phyloP scores from a whole-genome alignment of 257 asterid species.

The Solanum lycopersicoides region DNA sequence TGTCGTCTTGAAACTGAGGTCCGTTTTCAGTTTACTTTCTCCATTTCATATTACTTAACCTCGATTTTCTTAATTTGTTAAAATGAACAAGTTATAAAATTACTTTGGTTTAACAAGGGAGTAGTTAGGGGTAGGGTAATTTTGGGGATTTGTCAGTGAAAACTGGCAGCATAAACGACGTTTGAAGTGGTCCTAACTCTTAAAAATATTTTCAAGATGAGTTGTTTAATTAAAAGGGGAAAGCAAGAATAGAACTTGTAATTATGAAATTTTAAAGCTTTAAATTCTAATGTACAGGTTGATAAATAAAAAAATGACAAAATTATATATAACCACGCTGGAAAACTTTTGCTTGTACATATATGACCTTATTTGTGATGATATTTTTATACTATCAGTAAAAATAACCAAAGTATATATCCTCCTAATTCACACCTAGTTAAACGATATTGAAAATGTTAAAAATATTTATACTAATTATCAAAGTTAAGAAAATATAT shows the following conservation, averaged over 20 bases:
- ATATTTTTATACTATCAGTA: background rate
- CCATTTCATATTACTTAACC: background rate
- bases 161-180: background rate
- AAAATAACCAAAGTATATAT: background rate
- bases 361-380: background rate
- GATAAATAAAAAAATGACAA: background rate
- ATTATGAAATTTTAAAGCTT: background rate
- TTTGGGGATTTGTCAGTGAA: background rate
- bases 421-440: background rate
- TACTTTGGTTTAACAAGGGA: no score
- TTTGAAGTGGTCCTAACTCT: background rate
- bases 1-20: constrained; percentile 76
- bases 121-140: background rate
- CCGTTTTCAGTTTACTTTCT: no score
- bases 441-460: background rate
- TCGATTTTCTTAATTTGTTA: no score
- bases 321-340: background rate
- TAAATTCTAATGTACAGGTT: background rate
- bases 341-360: no score
- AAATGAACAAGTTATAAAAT: no score
- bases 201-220: background rate
- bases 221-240: background rate
- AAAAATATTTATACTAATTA: background rate
- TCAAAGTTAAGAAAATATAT: background rate
- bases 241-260: background rate